These are phyloP conservation scores for Brachypodium distachyon DNA, from an alignment of 202 grass and related monocot species.

Conservation along the genomic window DNA sequence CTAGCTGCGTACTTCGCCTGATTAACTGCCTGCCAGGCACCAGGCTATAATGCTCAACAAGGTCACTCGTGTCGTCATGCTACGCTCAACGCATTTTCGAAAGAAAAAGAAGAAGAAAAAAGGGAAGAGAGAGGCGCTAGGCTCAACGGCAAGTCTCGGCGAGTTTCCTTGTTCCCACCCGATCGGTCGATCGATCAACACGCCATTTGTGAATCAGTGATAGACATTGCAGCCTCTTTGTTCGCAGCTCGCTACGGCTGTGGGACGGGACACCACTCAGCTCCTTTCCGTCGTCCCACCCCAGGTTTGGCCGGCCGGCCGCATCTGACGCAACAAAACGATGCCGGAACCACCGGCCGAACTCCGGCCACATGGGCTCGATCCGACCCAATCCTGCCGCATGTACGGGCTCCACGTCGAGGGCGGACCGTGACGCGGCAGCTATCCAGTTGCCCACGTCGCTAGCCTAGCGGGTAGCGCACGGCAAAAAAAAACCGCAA, in stretches of 20 bases:
- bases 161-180: not conserved
- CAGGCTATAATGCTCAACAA: not conserved
- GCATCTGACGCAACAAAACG: not conserved
- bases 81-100: too few species aligned
- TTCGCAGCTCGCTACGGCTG: too few species aligned
- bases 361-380: too few species aligned
- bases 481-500: not conserved
- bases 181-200: not conserved
- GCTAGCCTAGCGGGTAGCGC: not conserved
- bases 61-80: not conserved
- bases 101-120: too few species aligned
- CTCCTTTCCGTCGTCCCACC: not conserved
- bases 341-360: too few species aligned
- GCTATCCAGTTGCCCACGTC: not conserved
- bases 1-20: too few species aligned
- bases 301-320: not conserved
- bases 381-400: not conserved
- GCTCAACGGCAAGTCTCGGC: not conserved
- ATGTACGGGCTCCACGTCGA: not conserved
- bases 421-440: not conserved
- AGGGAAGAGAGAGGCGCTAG: too few species aligned
- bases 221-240: too few species aligned
- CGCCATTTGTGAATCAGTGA: too few species aligned
- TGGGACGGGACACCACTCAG: not conserved
- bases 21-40: not conserved